Conservation (phyloP, 2,329 filamentous ascomycete genomes). For the Curvularia eragrostidis region DNA sequence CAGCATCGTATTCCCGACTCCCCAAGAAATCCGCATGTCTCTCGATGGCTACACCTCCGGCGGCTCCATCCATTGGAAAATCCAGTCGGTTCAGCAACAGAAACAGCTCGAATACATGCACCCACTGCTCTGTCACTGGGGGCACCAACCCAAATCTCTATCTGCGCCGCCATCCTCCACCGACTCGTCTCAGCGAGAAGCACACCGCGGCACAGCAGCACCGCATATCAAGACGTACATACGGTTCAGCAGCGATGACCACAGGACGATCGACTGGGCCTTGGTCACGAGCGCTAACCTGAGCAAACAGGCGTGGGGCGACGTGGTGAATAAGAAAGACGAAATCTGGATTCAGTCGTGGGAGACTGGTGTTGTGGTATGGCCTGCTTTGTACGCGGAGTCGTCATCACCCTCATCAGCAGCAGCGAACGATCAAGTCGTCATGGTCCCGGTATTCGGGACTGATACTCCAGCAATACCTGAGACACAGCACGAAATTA, state of each 20-base stretch:
- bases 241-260: slow-evolving; percentile 58
- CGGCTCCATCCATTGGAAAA: slow-evolving; percentile 81
- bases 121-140: slow-evolving; percentile 78
- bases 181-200: slow-evolving; percentile 17
- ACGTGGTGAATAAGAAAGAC: slow-evolving; percentile 61
- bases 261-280: slow-evolving; percentile 75
- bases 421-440: slow-evolving; percentile 14
- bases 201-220: slow-evolving; percentile 65
- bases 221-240: slow-evolving; percentile 93
- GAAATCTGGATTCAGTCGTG: slow-evolving; percentile 78
- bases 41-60: slow-evolving; percentile 81
- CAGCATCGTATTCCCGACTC: slow-evolving; percentile 80
- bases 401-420: slow-evolving; percentile 1
- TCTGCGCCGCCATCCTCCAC: neutral
- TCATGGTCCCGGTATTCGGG: slow-evolving; percentile 74
- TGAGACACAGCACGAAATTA: slow-evolving; percentile 8
- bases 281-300: slow-evolving; percentile 90
- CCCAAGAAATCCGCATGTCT: slow-evolving; percentile 76
- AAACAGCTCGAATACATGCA: slow-evolving; percentile 77
- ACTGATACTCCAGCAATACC: slow-evolving; percentile 28
- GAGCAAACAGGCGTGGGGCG: slow-evolving; percentile 88
- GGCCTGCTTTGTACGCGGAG: slow-evolving; percentile 65
- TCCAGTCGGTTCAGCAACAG: slow-evolving; percentile 70
- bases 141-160: slow-evolving; percentile 31
- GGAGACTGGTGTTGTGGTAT: slow-evolving; percentile 83